phyloP scores from a whole-genome alignment of 2,329 filamentous ascomycete species.

The Nemania sp. region DNA sequence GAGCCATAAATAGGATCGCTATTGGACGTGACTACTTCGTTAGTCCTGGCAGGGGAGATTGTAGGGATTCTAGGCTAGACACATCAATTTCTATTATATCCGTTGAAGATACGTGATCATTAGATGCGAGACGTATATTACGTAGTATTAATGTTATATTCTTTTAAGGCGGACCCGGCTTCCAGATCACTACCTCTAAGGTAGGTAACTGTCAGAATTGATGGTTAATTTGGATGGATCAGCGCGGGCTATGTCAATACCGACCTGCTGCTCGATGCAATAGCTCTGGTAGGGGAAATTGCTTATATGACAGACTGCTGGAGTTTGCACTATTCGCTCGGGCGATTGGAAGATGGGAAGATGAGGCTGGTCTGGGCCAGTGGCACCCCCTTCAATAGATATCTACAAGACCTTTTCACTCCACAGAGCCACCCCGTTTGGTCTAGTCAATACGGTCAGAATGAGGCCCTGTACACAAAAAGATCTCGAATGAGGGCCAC shows the following conservation, averaged over 20 bases:
- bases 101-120: too few relatives aligned
- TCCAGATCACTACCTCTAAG: too few relatives aligned
- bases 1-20: conserved; percentile 20
- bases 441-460: conserved; percentile 17
- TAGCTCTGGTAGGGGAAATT: conserved; percentile 23
- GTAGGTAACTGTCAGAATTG: too few relatives aligned
- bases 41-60: conserved; percentile 19
- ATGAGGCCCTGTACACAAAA: conserved; percentile 14
- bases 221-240: too few relatives aligned
- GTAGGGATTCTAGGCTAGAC: conserved; percentile 16
- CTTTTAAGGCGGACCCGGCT: too few relatives aligned
- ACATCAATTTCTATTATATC: conserved; percentile 16
- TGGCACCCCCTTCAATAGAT: conserved; percentile 22
- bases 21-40: conserved; percentile 17
- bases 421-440: conserved; percentile 21
- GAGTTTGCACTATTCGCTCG: conserved; percentile 18
- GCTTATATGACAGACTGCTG: conserved; percentile 24
- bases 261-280: conserved; percentile 8
- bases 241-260: too few relatives aligned
- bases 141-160: too few relatives aligned
- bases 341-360: conserved; percentile 24
- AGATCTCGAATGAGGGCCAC: conserved; percentile 15
- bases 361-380: conserved; percentile 11
- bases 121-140: too few relatives aligned
- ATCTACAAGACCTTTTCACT: conserved; percentile 25